These are phyloP conservation scores for Pleurozium schreberi DNA, from an alignment of 225 moss, liverwort and hornwort species.

Conservation along the genomic window DNA sequence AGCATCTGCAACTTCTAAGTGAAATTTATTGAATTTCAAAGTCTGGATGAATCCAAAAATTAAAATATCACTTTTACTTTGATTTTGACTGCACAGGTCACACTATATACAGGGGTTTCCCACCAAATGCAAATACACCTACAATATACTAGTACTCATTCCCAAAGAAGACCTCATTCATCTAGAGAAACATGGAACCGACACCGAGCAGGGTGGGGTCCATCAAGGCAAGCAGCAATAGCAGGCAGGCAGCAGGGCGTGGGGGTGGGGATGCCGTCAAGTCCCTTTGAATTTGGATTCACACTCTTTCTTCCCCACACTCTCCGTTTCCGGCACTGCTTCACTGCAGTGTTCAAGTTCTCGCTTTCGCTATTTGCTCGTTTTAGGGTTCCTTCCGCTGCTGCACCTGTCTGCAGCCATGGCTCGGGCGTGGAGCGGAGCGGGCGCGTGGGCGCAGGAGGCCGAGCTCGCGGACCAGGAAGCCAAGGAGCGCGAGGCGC, in stretches of 20 bases:
- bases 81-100: too few species aligned
- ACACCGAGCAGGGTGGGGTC: background rate
- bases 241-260: background rate
- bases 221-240: background rate
- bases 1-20: too few species aligned
- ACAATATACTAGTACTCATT: too few species aligned
- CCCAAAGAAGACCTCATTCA: background rate
- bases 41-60: too few species aligned
- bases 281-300: background rate
- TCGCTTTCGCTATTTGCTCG: background rate
- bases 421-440: slow-evolving; percentile 85
- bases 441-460: slow-evolving; percentile 95
- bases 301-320: background rate
- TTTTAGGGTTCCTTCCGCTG: slow-evolving; percentile 11
- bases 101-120: too few species aligned
- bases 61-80: too few species aligned
- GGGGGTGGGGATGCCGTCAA: background rate
- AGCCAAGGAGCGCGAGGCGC: slow-evolving; percentile 53
- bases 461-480: slow-evolving; percentile 92
- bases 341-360: background rate
- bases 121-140: too few species aligned
- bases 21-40: too few species aligned
- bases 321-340: background rate
- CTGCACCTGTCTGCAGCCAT: slow-evolving; percentile 20
- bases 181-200: background rate